These are phyloP conservation scores for Rhizopogon rudus DNA, from an alignment of 768 basidiomycete genomes.

Conservation along the genomic window DNA sequence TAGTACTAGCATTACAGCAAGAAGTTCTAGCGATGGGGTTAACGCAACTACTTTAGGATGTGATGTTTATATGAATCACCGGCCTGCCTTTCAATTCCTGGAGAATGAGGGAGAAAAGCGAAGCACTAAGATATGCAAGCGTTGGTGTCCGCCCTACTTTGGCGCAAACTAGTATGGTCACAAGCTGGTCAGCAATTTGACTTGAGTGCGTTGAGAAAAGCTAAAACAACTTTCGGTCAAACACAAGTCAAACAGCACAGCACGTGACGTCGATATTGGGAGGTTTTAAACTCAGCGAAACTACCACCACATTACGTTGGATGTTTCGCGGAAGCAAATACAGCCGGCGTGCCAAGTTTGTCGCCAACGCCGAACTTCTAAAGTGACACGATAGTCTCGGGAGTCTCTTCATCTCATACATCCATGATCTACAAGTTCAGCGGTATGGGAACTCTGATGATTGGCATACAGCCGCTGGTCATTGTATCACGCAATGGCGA, in stretches of 20 bases:
- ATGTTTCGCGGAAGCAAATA: too few species aligned
- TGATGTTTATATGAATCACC: slow-evolving; percentile 24
- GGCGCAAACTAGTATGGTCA: slow-evolving; percentile 24
- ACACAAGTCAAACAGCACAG: background rate
- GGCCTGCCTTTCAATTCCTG: slow-evolving; percentile 19
- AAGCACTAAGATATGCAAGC: slow-evolving; percentile 25
- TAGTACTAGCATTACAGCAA: too few species aligned
- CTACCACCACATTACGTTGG: too few species aligned
- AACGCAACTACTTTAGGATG: background rate
- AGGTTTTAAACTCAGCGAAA: too few species aligned
- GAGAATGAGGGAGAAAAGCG: slow-evolving; percentile 16
- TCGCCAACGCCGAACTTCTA: too few species aligned
- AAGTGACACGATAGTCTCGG: too few species aligned
- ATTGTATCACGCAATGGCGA: background rate
- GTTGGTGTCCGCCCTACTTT: slow-evolving; percentile 29
- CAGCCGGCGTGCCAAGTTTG: too few species aligned
- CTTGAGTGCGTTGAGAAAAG: slow-evolving; percentile 25
- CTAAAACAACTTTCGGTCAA: too few species aligned
- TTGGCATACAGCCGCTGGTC: background rate
- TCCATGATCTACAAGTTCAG: background rate
- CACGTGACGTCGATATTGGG: slow-evolving; percentile 9
- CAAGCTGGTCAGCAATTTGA: slow-evolving; percentile 27
- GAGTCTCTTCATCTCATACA: background rate
- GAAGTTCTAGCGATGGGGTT: background rate
- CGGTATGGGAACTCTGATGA: background rate